phyloP scores from a whole-genome alignment of 495 filamentous ascomycete genomes.

The Daldinia childiae region DNA sequence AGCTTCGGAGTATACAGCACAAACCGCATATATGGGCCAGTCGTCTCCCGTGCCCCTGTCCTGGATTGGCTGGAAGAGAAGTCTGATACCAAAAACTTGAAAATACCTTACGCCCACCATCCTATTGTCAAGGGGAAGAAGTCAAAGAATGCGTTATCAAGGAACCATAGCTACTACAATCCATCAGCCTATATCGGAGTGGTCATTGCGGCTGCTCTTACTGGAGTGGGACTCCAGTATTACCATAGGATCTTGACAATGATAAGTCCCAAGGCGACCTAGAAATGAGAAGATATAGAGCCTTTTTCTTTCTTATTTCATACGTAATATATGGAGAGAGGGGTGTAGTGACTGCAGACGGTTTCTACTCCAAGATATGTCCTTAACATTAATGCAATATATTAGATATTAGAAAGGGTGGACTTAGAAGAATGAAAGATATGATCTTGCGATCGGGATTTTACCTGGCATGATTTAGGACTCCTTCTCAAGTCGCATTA shows the following conservation, averaged over 20 bases:
- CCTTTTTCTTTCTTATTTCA: neutral
- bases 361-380: neutral
- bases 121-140: constrained; percentile 1
- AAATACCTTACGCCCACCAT: constrained; percentile 24
- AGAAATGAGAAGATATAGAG: neutral
- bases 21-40: constrained; percentile 17
- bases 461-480: too few species aligned
- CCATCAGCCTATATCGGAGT: constrained; percentile 4
- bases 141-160: neutral
- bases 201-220: constrained; percentile 5
- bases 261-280: neutral
- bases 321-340: neutral
- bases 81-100: neutral
- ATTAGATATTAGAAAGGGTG: neutral
- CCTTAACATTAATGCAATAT: neutral
- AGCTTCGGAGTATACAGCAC: constrained; percentile 14
- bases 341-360: neutral
- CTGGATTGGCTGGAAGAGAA: constrained; percentile 43
- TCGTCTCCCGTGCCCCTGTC: constrained; percentile 36
- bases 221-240: constrained; percentile 27
- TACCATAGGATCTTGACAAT: neutral
- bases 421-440: neutral
- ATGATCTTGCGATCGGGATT: neutral
- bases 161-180: neutral
- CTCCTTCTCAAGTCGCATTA: too few species aligned